These are phyloP conservation scores for Nasturtium officinale DNA, from an alignment of 345 rosid genomes.

Conservation along the genomic window DNA sequence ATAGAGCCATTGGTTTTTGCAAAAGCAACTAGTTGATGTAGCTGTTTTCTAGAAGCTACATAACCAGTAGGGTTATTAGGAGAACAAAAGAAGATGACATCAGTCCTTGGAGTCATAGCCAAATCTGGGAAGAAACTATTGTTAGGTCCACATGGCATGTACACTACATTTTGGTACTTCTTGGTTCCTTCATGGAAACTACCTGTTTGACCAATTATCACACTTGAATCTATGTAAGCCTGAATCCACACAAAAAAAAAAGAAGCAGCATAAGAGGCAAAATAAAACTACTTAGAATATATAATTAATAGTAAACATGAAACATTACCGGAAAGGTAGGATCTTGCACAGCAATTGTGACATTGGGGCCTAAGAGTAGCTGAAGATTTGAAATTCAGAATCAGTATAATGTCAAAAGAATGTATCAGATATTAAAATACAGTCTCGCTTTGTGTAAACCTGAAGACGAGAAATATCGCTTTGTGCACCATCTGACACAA, in stretches of 20 bases:
- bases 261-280: background rate
- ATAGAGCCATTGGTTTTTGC: slow-evolving; percentile 81
- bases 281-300: background rate
- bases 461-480: slow-evolving; percentile 68
- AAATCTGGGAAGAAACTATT: slow-evolving; percentile 76
- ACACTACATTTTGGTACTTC: slow-evolving; percentile 62
- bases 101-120: slow-evolving; percentile 55
- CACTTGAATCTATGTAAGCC: slow-evolving; percentile 81
- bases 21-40: slow-evolving; percentile 63
- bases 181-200: slow-evolving; percentile 53
- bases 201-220: slow-evolving; percentile 79
- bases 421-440: background rate
- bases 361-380: slow-evolving; percentile 59
- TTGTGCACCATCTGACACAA: slow-evolving; percentile 72
- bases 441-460: slow-evolving; percentile 30
- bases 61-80: slow-evolving; percentile 93
- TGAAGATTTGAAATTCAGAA: slow-evolving; percentile 36
- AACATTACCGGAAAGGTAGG: slow-evolving; percentile 62
- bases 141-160: slow-evolving; percentile 63
- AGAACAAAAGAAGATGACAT: slow-evolving; percentile 89
- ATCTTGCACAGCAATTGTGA: slow-evolving; percentile 63
- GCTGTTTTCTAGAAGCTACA: slow-evolving; percentile 63
- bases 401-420: background rate
- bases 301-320: background rate
- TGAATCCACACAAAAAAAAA: slow-evolving; percentile 30